These are phyloP conservation scores for Zalaria sp. DNA, from an alignment of 2,329 filamentous ascomycete species.

Conservation along the genomic window DNA sequence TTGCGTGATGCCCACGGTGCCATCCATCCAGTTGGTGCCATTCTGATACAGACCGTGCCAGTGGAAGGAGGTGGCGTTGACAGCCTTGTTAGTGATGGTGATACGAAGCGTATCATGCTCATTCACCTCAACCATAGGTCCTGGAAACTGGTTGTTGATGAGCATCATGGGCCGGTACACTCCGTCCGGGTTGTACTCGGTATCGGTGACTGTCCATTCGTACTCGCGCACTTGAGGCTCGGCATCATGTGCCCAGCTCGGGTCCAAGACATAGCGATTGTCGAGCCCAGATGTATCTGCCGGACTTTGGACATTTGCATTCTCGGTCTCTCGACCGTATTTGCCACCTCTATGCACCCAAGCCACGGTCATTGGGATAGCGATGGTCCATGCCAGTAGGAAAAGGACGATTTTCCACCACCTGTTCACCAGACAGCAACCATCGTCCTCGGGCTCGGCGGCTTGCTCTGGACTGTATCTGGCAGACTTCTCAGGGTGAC, in stretches of 20 bases:
- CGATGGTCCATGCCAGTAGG: slow-evolving; percentile 1
- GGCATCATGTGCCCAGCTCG: slow-evolving; percentile 41
- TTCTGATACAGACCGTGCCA: slow-evolving; percentile 60
- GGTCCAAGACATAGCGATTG: slow-evolving; percentile 38
- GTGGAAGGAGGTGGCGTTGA: slow-evolving; percentile 46
- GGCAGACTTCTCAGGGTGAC: background rate
- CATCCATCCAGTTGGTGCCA: slow-evolving; percentile 53
- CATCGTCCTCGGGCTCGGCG: slow-evolving; percentile 1
- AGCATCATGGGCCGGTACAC: slow-evolving; percentile 26
- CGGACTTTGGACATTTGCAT: background rate
- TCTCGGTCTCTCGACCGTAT: background rate
- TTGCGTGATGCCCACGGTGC: slow-evolving; percentile 47
- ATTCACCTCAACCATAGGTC: slow-evolving; percentile 25
- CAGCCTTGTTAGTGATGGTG: slow-evolving; percentile 46
- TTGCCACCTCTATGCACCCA: background rate
- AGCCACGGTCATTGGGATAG: slow-evolving; percentile 6
- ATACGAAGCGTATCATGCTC: slow-evolving; percentile 56
- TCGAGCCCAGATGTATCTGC: background rate
- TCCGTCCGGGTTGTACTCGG: slow-evolving; percentile 45
- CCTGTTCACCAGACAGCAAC: slow-evolving; percentile 1
- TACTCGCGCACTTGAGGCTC: slow-evolving; percentile 40
- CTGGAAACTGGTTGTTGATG: slow-evolving; percentile 26
- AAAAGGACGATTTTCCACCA: slow-evolving; percentile 8
- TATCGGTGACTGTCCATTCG: slow-evolving; percentile 46
- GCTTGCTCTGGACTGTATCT: background rate